Conservation (phyloP, 768 basidiomycete genomes). For the Solioccasus polychromus region DNA sequence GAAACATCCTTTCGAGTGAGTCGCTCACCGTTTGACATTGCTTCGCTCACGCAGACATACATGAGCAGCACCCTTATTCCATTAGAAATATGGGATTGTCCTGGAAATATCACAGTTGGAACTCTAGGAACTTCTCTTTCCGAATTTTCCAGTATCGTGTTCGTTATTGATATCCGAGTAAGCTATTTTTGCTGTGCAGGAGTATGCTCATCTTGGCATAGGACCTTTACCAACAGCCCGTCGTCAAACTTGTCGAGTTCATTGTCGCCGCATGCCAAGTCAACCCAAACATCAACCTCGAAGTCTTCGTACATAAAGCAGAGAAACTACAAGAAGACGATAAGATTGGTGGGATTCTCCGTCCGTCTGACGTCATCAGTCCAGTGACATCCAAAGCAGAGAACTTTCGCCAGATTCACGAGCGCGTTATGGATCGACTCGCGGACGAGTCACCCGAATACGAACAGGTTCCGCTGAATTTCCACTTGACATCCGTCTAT, state of each 20-base stretch:
- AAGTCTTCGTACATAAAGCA: slow-evolving; percentile 94
- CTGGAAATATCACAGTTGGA: slow-evolving; percentile 78
- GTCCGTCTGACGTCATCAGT: background rate
- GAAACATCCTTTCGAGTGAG: slow-evolving; percentile 81
- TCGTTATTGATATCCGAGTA: slow-evolving; percentile 94
- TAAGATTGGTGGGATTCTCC: slow-evolving; percentile 62
- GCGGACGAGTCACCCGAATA: slow-evolving; percentile 73
- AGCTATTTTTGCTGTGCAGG: slow-evolving; percentile 18
- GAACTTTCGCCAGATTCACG: slow-evolving; percentile 87
- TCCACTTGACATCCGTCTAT: slow-evolving; percentile 90
- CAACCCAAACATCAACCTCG: slow-evolving; percentile 75
- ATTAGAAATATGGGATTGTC: slow-evolving; percentile 94
- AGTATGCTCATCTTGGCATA: slow-evolving; percentile 28
- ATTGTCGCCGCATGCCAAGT: slow-evolving; percentile 73
- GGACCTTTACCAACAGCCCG: slow-evolving; percentile 84
- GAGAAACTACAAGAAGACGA: slow-evolving; percentile 91
- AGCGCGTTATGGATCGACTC: slow-evolving; percentile 80
- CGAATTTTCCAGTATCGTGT: slow-evolving; percentile 82
- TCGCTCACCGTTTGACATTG: slow-evolving; percentile 3
- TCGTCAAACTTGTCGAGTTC: slow-evolving; percentile 78
- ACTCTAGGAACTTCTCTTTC: slow-evolving; percentile 73
- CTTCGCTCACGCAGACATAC: background rate
- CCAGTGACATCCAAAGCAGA: slow-evolving; percentile 46
- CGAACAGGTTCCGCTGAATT: slow-evolving; percentile 77
- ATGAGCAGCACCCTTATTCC: slow-evolving; percentile 78